Conservation (phyloP, 1,139 yeast species). For the Taphrina flavorubra region DNA sequence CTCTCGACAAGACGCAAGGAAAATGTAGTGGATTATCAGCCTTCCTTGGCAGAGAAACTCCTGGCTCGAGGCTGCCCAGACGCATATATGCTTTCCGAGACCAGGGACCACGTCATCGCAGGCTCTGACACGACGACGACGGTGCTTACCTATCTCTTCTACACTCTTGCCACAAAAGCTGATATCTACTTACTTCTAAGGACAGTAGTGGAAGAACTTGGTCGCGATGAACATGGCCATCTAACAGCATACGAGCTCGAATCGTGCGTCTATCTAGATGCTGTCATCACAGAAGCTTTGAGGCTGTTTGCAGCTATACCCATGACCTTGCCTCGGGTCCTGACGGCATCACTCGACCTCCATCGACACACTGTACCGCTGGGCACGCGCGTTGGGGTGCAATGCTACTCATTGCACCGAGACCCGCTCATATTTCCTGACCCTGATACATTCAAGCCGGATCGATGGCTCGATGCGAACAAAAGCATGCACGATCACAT, state of each 20-base stretch:
- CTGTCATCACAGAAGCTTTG: slow-evolving; percentile 63
- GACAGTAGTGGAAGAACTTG: slow-evolving; percentile 55
- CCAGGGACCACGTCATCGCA: slow-evolving; percentile 64
- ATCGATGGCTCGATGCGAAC: slow-evolving; percentile 61
- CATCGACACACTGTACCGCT: slow-evolving; percentile 53
- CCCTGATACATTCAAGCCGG: slow-evolving; percentile 63
- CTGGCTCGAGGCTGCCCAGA: not conserved
- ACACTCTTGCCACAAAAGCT: slow-evolving; percentile 63
- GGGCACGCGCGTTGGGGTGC: slow-evolving; percentile 66
- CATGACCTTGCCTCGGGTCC: slow-evolving; percentile 71
- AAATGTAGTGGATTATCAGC: not conserved
- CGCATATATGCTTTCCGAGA: slow-evolving; percentile 49
- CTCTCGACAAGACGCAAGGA: not conserved
- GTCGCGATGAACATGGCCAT: slow-evolving; percentile 47
- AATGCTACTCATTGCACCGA: slow-evolving; percentile 70
- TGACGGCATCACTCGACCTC: slow-evolving; percentile 49
- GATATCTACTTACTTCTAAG: slow-evolving; percentile 57
- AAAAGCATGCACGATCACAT: slow-evolving; percentile 45
- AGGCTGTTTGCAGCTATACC: slow-evolving; percentile 75
- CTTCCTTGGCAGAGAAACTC: slow-evolving; percentile 2
- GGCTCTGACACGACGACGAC: slow-evolving; percentile 82
- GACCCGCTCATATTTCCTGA: slow-evolving; percentile 59
- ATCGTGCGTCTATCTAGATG: slow-evolving; percentile 61
- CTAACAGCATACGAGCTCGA: slow-evolving; percentile 54
- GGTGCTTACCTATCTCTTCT: slow-evolving; percentile 64